phyloP scores from a whole-genome alignment of 768 basidiomycete genomes.

The Suillus discolor region DNA sequence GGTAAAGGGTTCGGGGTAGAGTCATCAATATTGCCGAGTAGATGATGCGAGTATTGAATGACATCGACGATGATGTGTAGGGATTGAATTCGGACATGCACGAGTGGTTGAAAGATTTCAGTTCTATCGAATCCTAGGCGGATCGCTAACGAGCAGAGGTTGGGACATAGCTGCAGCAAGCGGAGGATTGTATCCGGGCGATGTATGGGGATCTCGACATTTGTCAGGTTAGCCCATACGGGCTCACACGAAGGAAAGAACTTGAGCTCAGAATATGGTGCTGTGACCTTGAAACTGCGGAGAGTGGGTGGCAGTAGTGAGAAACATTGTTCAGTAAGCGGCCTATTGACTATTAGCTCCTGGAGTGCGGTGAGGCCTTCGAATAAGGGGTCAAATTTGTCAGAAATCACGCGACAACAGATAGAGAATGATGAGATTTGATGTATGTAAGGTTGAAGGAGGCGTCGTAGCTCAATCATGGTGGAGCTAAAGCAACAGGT shows the following conservation, averaged over 20 bases:
- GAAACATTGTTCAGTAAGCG: constrained; percentile 9
- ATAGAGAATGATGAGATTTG: constrained; percentile 12
- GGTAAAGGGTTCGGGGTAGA: neutral
- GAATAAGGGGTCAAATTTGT: constrained; percentile 11
- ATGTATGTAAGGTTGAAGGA: constrained; percentile 23
- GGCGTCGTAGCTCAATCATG: neutral
- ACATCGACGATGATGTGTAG: constrained; percentile 10
- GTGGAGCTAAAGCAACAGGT: too few relatives aligned
- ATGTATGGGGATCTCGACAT: constrained; percentile 10
- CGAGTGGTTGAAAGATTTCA: constrained; percentile 10
- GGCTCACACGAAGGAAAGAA: constrained; percentile 10
- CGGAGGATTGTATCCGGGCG: neutral
- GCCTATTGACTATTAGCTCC: constrained; percentile 3
- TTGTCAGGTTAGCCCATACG: constrained; percentile 23
- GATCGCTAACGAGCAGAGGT: constrained; percentile 7
- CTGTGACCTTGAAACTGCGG: too few relatives aligned
- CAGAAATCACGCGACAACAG: neutral
- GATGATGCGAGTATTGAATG: neutral
- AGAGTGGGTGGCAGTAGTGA: constrained; percentile 3
- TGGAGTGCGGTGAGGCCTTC: constrained; percentile 18
- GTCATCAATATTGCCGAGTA: neutral
- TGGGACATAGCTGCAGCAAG: neutral
- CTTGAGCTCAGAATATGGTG: too few relatives aligned
- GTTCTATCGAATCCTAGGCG: neutral
- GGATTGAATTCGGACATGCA: constrained; percentile 14